phyloP scores from a whole-genome alignment of 2,329 filamentous ascomycete species.

The Pseudogymnoascus sp. region DNA sequence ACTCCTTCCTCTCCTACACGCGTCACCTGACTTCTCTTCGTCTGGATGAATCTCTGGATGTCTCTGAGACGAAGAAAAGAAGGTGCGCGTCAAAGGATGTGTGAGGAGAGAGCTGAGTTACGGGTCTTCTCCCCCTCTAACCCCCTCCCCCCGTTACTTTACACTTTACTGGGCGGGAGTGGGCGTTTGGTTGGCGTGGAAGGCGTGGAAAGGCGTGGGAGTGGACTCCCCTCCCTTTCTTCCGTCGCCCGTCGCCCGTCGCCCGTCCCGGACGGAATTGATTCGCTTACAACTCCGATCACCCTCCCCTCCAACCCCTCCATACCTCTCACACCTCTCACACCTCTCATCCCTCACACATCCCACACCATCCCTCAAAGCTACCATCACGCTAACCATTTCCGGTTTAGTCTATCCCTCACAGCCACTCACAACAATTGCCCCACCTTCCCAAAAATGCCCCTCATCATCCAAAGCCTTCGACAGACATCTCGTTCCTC shows the following conservation, averaged over 20 bases:
- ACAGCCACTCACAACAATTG: conserved; percentile 24
- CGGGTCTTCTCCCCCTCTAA: neutral
- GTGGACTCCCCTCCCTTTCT: neutral
- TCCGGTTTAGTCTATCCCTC: conserved; percentile 21
- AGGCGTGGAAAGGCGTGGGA: neutral
- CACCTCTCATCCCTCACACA: neutral
- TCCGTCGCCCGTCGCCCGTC: neutral
- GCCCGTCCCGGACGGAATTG: neutral
- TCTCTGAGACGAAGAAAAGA: neutral
- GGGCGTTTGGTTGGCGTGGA: neutral
- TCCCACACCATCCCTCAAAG: conserved; percentile 22
- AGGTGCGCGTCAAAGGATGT: neutral
- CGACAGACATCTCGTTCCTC: conserved; percentile 25
- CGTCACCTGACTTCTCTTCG: neutral
- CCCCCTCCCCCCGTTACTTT: neutral
- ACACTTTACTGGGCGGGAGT: neutral
- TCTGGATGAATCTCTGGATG: neutral
- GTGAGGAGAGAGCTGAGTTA: neutral
- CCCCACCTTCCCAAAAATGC: conserved; percentile 33
- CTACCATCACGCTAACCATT: conserved; percentile 26
- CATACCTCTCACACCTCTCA: conserved; percentile 5
- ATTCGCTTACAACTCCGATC: neutral
- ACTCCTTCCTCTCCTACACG: neutral
- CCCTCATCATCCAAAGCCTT: conserved; percentile 28
- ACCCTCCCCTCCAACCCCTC: conserved; percentile 9